Percentiles rank a stretch among this genome's conserved stretches.
Conservation (phyloP, 176 grass and related monocot genomes). For the Pontederia crassipes region DNA sequence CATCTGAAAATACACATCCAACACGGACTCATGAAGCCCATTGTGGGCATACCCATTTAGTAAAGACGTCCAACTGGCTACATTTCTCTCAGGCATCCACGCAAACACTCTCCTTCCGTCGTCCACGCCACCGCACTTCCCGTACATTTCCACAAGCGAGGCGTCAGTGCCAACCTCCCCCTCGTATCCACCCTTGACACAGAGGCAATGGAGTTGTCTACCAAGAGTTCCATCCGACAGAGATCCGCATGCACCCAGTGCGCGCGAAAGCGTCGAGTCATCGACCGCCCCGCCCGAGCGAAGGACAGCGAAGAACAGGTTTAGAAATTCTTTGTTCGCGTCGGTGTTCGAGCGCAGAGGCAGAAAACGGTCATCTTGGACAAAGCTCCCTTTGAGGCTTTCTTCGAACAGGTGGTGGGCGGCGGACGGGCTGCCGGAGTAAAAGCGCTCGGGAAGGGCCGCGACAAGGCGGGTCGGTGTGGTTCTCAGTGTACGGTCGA, state of each 20-base stretch:
- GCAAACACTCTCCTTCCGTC: constrained; percentile 27
- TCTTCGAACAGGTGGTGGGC: constrained; percentile 33
- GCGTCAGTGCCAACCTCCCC: constrained; percentile 24
- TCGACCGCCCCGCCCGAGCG: neutral
- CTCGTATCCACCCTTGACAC: constrained; percentile 22
- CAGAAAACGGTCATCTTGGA: constrained; percentile 1
- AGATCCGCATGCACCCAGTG: constrained; percentile 22
- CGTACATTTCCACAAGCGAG: constrained; percentile 38
- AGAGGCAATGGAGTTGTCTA: constrained; percentile 47
- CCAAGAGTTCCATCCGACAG: constrained; percentile 18
- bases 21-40: neutral
- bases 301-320: constrained; percentile 16
- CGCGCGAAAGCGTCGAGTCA: constrained; percentile 13
- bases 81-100: constrained; percentile 36
- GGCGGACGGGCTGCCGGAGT: neutral
- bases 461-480: neutral
- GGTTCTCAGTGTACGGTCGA: neutral
- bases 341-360: constrained; percentile 7
- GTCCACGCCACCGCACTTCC: constrained; percentile 19
- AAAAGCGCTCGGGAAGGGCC: too few relatives aligned
- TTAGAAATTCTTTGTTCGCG: constrained; percentile 11
- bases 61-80: constrained; percentile 34
- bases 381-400: constrained; percentile 13
- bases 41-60: constrained; percentile 21
- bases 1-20: constrained; percentile 46